A percentile compares a stretch with the other conserved stretches of the same genome.
phyloP scores from a whole-genome alignment of 2,329 filamentous ascomycete genomes.

The Fusarium pseudograminearum region DNA sequence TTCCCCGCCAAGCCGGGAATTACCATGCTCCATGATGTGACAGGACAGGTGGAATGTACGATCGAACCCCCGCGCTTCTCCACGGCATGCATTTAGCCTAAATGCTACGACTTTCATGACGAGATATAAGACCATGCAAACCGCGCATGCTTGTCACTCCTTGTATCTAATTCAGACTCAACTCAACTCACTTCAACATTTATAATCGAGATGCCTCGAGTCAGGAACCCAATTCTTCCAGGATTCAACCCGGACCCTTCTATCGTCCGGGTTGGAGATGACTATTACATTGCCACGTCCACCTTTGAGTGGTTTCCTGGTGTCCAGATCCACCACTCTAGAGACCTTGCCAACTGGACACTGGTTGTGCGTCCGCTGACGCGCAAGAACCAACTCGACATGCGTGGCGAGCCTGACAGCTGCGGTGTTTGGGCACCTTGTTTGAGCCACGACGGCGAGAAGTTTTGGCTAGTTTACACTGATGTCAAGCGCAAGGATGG shows the following conservation, averaged over 20 bases:
- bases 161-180: background rate
- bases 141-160: background rate
- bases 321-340: slow-evolving; percentile 67
- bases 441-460: slow-evolving; percentile 69
- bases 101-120: slow-evolving; percentile 13
- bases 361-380: slow-evolving; percentile 61
- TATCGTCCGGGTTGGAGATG: slow-evolving; percentile 62
- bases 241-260: slow-evolving; percentile 69
- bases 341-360: slow-evolving; percentile 65
- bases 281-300: slow-evolving; percentile 68
- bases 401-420: slow-evolving; percentile 70
- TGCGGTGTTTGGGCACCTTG: slow-evolving; percentile 75
- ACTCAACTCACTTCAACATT: background rate
- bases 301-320: slow-evolving; percentile 69
- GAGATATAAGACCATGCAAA: slow-evolving; percentile 13
- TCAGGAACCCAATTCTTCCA: slow-evolving; percentile 67
- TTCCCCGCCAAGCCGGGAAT: slow-evolving; percentile 24
- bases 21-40: background rate
- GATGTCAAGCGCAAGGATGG: slow-evolving; percentile 76
- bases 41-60: background rate
- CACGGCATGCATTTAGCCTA: slow-evolving; percentile 35
- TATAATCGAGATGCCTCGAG: slow-evolving; percentile 56
- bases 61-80: slow-evolving; percentile 12
- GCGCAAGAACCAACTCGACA: slow-evolving; percentile 65
- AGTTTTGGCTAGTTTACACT: slow-evolving; percentile 74